phyloP scores from a whole-genome alignment of 768 basidiomycete genomes.

The Artomyces pyxidatus region DNA sequence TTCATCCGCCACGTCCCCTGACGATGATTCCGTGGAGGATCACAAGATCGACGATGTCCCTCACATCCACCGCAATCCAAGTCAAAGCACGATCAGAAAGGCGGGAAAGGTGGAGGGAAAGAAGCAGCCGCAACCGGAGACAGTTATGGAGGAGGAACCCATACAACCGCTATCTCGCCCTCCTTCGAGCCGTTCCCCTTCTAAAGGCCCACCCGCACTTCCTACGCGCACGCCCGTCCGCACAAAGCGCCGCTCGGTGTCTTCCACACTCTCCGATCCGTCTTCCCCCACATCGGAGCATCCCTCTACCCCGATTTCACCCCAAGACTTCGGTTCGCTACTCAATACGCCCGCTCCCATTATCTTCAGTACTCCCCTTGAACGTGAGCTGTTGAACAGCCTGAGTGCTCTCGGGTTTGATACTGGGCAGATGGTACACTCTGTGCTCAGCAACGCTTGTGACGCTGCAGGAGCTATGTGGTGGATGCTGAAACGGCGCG shows the following conservation, averaged over 20 bases:
- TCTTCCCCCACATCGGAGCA: conserved; percentile 34
- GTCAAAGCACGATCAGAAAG: conserved; percentile 54
- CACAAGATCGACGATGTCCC: conserved; percentile 17
- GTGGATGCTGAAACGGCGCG: conserved; percentile 91
- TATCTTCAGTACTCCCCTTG: conserved; percentile 80
- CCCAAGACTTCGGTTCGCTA: conserved; percentile 54
- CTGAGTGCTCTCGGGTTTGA: conserved; percentile 81
- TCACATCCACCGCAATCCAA: conserved; percentile 41
- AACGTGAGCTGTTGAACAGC: conserved; percentile 70
- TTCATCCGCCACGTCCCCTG: conserved; percentile 53
- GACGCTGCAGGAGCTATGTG: conserved; percentile 86
- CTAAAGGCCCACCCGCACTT: conserved; percentile 42
- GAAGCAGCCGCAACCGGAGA: conserved; percentile 35
- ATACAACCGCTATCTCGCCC: conserved; percentile 21
- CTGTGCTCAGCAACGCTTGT: conserved; percentile 85
- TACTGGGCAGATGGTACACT: conserved; percentile 91
- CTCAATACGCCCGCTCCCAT: conserved; percentile 62
- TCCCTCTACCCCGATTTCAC: conserved; percentile 27
- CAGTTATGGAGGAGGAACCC: conserved; percentile 46
- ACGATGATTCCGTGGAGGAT: conserved; percentile 26
- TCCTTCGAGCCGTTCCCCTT: conserved; percentile 14
- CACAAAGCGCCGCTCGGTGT: conserved; percentile 93
- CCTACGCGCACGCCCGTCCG: conserved; percentile 86
- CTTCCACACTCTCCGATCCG: conserved; percentile 71
- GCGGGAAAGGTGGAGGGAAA: conserved; percentile 17